Evolutionary conservation across 2,329 filamentous ascomycete genomes (phyloP), one percentile per base, ranked within the genome.

Genomic region (Fusarium sp.): DNA sequence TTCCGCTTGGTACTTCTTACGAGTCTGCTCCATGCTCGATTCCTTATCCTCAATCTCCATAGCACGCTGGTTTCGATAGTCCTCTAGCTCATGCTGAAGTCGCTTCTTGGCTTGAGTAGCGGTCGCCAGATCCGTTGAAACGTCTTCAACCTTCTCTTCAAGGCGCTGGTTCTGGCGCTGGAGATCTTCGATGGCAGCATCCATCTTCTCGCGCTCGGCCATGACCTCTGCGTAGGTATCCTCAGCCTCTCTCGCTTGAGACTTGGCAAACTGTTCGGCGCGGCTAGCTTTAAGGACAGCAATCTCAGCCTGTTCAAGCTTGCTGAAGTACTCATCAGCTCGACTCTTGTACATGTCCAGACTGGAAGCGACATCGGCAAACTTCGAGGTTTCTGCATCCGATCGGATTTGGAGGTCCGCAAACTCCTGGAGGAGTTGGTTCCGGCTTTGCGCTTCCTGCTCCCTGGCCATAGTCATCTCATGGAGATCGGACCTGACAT

Each of bases 41-140:
- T 98, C 95, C 79, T 96, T 98, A 80, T 99, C 95, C 80, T 98
- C 96, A 57, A 98, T 93, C 75, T 98, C 96, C 80, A 97, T 97
- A 60, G 94, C 94, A 46, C 95, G 90, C 80, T 98, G 94, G 77
- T 91, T 97, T 63, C 96, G 90, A 83, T 98, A 99, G 80, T 99
- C 95, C 80, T 98, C 95, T 4, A 99, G 91, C 82, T 99, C 95
- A 76, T 98, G 94, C 79, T 99, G 95, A 24, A 98, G 89, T 62
- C 95, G 89, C 82, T 94, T 97, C 86, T 97, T 97, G 21, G 94
- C 90, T 81, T 98, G 94, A 19, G 93, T 84, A 4, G 92, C 93
- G 21, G 90, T 90, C 64, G 97, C 92, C 10, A 98, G 87, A 77
- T 99, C 95, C 1, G 95, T 95, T 24, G 93, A 93, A 44, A 97